Percentiles rank a stretch among this genome's conserved stretches.
Evolutionary conservation across 192 early-diverging fungal species (phyloP).

Genomic region (Paraglomus occultum): DNA sequence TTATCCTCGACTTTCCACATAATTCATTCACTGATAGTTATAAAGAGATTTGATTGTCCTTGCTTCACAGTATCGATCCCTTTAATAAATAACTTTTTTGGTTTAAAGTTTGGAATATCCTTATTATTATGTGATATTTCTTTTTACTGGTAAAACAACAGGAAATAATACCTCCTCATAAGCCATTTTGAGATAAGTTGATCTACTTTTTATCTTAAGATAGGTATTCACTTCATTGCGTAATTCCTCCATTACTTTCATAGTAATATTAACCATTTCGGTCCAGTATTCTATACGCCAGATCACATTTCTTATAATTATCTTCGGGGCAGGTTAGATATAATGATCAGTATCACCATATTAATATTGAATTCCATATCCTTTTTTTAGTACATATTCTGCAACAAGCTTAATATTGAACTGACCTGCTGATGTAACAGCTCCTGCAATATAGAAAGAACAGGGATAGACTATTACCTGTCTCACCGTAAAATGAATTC

Average conservation of each 20-base stretch:
- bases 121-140: not conserved
- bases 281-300: not conserved
- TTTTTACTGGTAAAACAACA: conserved; percentile 19
- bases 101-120: not conserved
- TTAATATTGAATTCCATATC: not conserved
- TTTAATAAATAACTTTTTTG: conserved; percentile 11
- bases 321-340: not conserved
- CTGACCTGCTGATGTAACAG: not conserved
- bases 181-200: conserved; percentile 21
- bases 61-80: conserved; percentile 16
- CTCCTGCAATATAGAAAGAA: not conserved
- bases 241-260: not conserved
- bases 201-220: conserved; percentile 6
- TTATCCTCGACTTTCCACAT: not conserved
- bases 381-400: not conserved
- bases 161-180: conserved; percentile 22
- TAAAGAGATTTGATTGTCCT: not conserved
- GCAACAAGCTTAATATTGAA: not conserved
- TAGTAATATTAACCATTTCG: conserved; percentile 20
- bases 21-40: not conserved
- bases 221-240: conserved; percentile 1
- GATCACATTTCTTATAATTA: conserved; percentile 11
- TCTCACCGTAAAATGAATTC: not conserved
- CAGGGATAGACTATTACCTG: not conserved
- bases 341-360: not conserved